Base-by-base conservation (phyloP, 352 stramenopile species). In the Aphanomyces stellatus region DNA sequence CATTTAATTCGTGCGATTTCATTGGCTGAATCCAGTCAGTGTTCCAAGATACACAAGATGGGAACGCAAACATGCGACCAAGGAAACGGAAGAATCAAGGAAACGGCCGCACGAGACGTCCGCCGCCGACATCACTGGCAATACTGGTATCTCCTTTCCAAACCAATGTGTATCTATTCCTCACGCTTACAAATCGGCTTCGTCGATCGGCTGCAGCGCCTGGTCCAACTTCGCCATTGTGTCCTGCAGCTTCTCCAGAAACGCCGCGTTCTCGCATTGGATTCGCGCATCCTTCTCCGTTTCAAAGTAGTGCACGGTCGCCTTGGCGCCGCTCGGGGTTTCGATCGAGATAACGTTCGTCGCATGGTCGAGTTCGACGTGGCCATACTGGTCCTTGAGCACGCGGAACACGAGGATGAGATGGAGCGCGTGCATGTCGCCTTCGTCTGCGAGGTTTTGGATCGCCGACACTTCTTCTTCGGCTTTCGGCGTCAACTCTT, bases 281-380 rank as follows among this genome's bases (percentile, higher is more conserved):
- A 93, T 27, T 13, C 63, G 51, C 17, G 78, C 24, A 73, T 71
- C 17, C 84, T 76, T 25, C n/a, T n/a, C n/a, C 30, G 42, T 17
- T 73, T 80, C 4, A 76, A 70, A 62, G 49, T 92, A 81, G 49
- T 91, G 81, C 2, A 93, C 76, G 0, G 81, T 71, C 8, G 87
- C 87, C 33, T 76, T 70, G 6, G 89, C 64, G 19, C 87, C 85
- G 41, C 80, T 92, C 0, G 87, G 85, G 53, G 83, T 95, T 51
- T 79, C 75, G 17, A 95, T 88, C 57, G 92, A 81, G 69, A 95
- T 95, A 65, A 88, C 88, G 75, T 95, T 93, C 3, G 87, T 95
- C 66, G 90, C 85, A 33, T 93, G 90, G 57, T 95, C 81, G 62
- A 95, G 72, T 22, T 92, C 79, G 30, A 92, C 87, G 66, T 91